Conservation (phyloP, 345 rosid genomes). For the Toxicodendron radicans region DNA sequence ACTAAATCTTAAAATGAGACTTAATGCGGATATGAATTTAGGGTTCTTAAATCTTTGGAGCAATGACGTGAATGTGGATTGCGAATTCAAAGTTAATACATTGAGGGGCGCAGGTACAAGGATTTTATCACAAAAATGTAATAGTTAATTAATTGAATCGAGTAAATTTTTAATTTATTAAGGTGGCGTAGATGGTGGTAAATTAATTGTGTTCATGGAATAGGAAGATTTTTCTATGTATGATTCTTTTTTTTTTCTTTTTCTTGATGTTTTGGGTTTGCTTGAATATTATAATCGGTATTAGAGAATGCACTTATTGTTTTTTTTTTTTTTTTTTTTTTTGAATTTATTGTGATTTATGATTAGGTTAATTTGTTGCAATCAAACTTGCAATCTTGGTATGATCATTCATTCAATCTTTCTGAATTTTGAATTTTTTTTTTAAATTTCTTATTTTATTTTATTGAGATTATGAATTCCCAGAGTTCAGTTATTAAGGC, state of each 20-base stretch:
- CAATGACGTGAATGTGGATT: conserved; percentile 40
- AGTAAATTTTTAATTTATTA: conserved; percentile 2
- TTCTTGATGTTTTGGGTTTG: background rate
- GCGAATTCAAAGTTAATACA: conserved; percentile 51
- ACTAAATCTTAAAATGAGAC: conserved; percentile 26
- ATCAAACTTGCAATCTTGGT: background rate
- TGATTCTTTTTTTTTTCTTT: background rate
- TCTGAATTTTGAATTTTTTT: background rate
- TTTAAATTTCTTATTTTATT: too few relatives aligned
- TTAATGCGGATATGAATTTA: conserved; percentile 30
- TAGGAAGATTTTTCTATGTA: conserved; percentile 23
- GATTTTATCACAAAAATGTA: conserved; percentile 50
- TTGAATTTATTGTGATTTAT: background rate
- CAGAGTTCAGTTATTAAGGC: too few relatives aligned
- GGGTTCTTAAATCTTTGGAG: conserved; percentile 32
- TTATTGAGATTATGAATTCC: too few relatives aligned
- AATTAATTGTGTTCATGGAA: conserved; percentile 10
- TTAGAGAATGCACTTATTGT: background rate
- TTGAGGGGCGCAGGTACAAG: conserved; percentile 32
- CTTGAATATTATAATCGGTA: background rate
- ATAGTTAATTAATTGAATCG: conserved; percentile 25
- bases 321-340: background rate
- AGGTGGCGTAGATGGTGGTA: conserved; percentile 12
- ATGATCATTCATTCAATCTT: background rate
- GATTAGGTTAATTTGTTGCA: background rate